phyloP scores from a whole-genome alignment of 2,329 filamentous ascomycete species.

The Colletotrichum sp. region DNA sequence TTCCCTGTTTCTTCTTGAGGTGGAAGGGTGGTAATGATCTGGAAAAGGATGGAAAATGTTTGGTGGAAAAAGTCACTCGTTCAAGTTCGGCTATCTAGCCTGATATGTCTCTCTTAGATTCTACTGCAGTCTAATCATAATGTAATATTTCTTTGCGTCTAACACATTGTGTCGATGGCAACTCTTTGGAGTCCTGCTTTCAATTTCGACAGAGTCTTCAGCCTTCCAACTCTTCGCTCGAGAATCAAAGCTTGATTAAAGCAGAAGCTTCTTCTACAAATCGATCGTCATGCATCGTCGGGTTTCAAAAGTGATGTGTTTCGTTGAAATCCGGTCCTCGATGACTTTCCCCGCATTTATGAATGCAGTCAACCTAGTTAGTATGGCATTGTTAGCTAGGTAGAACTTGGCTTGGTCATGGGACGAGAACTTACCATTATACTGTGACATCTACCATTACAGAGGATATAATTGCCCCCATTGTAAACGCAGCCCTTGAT shows the following conservation, averaged over 20 bases:
- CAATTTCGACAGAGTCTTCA: not conserved
- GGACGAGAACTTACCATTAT: not conserved
- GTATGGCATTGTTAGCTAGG: fast-evolving
- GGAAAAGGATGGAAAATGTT: not conserved
- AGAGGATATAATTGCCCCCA: not conserved
- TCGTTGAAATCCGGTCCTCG: fast-evolving
- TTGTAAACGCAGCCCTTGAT: not conserved
- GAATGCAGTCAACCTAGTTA: fast-evolving
- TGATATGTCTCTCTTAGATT: not conserved
- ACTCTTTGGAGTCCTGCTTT: fast-evolving
- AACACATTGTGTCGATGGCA: fast-evolving
- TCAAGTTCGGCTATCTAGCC: not conserved
- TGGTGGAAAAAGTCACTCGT: not conserved
- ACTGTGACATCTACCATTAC: fast-evolving
- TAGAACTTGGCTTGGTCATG: fast-evolving
- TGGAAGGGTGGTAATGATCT: not conserved
- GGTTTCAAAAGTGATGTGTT: fast-evolving
- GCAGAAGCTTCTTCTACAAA: no score
- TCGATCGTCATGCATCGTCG: no score
- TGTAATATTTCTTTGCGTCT: not conserved
- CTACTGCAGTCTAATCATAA: not conserved
- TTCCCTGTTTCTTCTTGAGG: not conserved
- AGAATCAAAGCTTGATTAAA: not conserved
- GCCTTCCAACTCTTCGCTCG: not conserved
- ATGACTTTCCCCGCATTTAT: not conserved